phyloP scores from a whole-genome alignment of 305 asterid species.

The Fraxinus xanthoxyloides region DNA sequence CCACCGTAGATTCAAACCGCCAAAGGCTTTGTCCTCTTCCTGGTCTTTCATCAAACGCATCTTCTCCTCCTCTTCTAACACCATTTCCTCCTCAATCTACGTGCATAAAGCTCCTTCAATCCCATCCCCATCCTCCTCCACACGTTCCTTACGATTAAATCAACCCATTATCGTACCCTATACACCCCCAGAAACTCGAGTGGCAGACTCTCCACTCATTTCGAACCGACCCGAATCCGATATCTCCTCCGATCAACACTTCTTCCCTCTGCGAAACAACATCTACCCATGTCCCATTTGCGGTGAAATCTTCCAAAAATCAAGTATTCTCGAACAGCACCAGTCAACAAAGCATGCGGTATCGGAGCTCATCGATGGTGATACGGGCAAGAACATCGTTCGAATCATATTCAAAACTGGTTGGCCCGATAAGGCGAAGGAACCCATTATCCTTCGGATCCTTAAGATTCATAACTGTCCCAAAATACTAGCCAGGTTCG shows the following conservation, averaged over 20 bases:
- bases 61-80: conserved; percentile 30
- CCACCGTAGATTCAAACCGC: conserved; percentile 24
- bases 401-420: conserved; percentile 73
- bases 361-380: conserved; percentile 64
- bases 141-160: conserved; percentile 45
- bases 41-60: conserved; percentile 51
- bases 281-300: conserved; percentile 68
- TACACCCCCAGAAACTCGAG: conserved; percentile 21
- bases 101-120: conserved; percentile 26
- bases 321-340: conserved; percentile 55
- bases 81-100: conserved; percentile 13
- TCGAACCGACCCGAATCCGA: conserved; percentile 26
- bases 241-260: conserved; percentile 28
- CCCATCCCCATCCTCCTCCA: conserved; percentile 73
- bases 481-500: conserved; percentile 47
- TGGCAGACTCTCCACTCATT: background rate
- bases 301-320: conserved; percentile 63
- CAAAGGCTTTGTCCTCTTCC: conserved; percentile 40
- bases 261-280: conserved; percentile 37
- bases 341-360: conserved; percentile 61
- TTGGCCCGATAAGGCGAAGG: conserved; percentile 45
- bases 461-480: conserved; percentile 73
- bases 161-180: conserved; percentile 29
- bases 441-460: conserved; percentile 59
- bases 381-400: conserved; percentile 58